phyloP scores from a whole-genome alignment of 441 rosid genomes.

The Adansonia grandidieri region DNA sequence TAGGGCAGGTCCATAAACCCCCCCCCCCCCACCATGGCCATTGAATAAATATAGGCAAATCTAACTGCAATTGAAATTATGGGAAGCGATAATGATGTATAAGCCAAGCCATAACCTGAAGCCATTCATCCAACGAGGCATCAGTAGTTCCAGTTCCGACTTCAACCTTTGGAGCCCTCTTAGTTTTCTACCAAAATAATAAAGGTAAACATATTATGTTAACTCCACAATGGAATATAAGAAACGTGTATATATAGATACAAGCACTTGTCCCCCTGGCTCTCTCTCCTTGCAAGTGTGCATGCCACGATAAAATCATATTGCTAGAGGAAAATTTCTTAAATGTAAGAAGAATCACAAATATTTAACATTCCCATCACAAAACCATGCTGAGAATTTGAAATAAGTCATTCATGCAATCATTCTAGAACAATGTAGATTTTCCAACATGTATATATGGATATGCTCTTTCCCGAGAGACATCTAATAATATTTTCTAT shows the following conservation, averaged over 20 bases:
- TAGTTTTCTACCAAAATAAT: conserved; percentile 67
- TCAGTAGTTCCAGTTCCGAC: conserved; percentile 88
- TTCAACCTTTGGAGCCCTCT: conserved; percentile 90
- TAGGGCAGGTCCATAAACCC: no score
- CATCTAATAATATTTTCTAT: not conserved
- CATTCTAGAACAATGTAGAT: not conserved
- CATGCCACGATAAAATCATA: not conserved
- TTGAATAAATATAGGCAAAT: conserved; percentile 15
- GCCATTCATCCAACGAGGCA: conserved; percentile 92
- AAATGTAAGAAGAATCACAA: not conserved
- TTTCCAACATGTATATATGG: not conserved
- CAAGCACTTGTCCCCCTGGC: not conserved
- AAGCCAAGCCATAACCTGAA: conserved; percentile 56
- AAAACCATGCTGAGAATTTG: not conserved
- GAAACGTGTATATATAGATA: not conserved
- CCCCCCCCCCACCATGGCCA: not conserved
- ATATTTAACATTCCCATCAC: not conserved
- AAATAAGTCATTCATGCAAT: not conserved
- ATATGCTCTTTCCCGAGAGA: not conserved
- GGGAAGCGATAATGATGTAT: not conserved
- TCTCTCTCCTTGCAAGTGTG: not conserved
- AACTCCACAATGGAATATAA: not conserved
- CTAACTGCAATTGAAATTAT: not conserved
- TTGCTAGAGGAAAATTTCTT: not conserved
- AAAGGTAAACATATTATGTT: conserved; percentile 26